These are phyloP conservation scores for Acacia crassicarpa DNA, from an alignment of 306 rosid species.

Conservation along the genomic window DNA sequence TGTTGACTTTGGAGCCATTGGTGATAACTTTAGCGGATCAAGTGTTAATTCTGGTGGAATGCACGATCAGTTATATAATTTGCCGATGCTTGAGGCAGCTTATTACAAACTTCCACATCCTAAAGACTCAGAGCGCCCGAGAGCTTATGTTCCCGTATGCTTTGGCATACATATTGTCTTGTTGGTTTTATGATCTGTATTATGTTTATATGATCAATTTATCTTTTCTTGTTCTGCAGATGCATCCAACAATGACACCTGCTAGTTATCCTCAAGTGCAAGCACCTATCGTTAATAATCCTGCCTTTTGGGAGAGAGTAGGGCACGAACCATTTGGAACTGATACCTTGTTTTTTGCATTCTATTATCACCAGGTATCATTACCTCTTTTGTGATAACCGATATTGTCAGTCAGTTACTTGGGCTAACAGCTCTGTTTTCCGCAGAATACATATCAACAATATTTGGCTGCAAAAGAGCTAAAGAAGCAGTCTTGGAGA, in stretches of 20 bases:
- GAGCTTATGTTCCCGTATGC: conserved; percentile 74
- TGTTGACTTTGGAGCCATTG: conserved; percentile 88
- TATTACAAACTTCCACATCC: conserved; percentile 78
- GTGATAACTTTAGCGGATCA: conserved; percentile 68
- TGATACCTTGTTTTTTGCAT: conserved; percentile 88
- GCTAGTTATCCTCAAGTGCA: conserved; percentile 90
- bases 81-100: conserved; percentile 93
- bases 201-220: neutral
- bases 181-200: conserved; percentile 4
- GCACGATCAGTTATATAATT: conserved; percentile 72
- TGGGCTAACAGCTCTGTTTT: conserved; percentile 27
- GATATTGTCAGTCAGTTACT: conserved; percentile 7
- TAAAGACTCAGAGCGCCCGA: conserved; percentile 92
- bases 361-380: conserved; percentile 88
- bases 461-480: conserved; percentile 96
- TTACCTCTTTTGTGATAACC: conserved; percentile 7
- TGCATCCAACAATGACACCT: conserved; percentile 82
- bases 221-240: conserved; percentile 49
- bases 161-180: conserved; percentile 10
- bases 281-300: conserved; percentile 89
- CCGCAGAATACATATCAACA: conserved; percentile 92
- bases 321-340: conserved; percentile 69
- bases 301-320: conserved; percentile 92
- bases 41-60: conserved; percentile 59
- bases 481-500: conserved; percentile 99